A percentile compares a stretch with the other conserved stretches of the same genome.
Conservation (phyloP, 495 filamentous ascomycete genomes). For the Collariella sp. region DNA sequence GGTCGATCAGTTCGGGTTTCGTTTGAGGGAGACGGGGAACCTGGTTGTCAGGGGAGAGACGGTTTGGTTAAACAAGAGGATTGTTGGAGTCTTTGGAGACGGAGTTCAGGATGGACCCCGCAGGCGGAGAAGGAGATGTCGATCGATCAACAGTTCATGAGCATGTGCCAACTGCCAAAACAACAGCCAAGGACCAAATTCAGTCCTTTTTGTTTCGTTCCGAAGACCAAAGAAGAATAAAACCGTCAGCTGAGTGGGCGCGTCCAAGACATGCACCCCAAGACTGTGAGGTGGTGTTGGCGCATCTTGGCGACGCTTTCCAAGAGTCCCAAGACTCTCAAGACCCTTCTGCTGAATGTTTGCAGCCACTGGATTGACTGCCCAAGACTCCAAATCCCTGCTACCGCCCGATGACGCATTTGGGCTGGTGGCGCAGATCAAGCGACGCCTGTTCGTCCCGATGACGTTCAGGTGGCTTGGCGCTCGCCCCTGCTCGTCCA, state of each 20-base stretch:
- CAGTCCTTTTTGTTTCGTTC: no score
- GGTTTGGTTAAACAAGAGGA: not conserved
- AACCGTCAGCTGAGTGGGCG: no score
- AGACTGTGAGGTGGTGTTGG: not conserved
- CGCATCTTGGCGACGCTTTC: not conserved
- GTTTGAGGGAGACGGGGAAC: no score
- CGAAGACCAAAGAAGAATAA: no score
- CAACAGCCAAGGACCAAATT: no score
- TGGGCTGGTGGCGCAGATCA: constrained; percentile 10
- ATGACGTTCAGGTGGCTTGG: constrained; percentile 15
- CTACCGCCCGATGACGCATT: constrained; percentile 11
- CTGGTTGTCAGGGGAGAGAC: not conserved
- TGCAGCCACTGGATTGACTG: not conserved
- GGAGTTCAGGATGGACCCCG: not conserved
- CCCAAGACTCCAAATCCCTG: not conserved
- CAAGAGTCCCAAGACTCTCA: no score
- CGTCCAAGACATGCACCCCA: not conserved
- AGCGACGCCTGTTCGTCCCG: not conserved
- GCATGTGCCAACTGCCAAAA: no score
- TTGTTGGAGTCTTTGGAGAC: no score
- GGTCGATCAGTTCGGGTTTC: not conserved
- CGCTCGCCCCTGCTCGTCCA: not conserved
- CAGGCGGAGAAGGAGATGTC: not conserved
- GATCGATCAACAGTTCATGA: not conserved
- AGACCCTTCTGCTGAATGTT: not conserved